A percentile compares a stretch with the other conserved stretches of the same genome.
These are phyloP conservation scores for Cryptococcus jaspeensis DNA, from an alignment of 1,284 basidiomycete species.

Conservation along the genomic window DNA sequence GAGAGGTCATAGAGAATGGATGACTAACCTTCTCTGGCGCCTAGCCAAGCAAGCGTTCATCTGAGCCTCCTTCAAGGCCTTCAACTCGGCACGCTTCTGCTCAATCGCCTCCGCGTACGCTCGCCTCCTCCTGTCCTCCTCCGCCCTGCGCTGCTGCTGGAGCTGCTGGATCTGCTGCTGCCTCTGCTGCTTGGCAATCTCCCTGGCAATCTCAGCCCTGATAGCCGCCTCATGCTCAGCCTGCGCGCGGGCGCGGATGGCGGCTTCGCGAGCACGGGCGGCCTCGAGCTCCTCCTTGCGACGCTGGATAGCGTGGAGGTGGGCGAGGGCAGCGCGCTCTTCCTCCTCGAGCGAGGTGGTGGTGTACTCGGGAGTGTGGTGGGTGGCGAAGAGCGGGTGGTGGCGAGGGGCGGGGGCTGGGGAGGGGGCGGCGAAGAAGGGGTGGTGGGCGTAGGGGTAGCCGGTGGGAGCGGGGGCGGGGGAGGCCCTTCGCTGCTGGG, in stretches of 20 bases:
- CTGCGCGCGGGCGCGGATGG: conserved; percentile 10
- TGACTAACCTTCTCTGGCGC: conserved; percentile 16
- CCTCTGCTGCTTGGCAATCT: neutral
- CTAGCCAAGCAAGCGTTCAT: conserved; percentile 1
- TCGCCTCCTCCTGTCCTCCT: conserved; percentile 6
- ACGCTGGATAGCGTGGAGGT: conserved; percentile 41
- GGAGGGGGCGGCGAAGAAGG: neutral
- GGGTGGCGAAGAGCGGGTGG: conserved; percentile 2
- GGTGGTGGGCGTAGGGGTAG: neutral
- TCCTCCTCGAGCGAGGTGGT: conserved; percentile 30
- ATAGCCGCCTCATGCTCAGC: conserved; percentile 15
- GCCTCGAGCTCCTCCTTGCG: conserved; percentile 36
- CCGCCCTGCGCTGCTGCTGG: neutral
- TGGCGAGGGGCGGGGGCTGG: neutral
- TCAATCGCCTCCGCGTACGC: conserved; percentile 11
- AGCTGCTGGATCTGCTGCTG: conserved; percentile 3
- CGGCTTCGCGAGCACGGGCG: conserved; percentile 24
- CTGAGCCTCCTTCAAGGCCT: conserved; percentile 4
- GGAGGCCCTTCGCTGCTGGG: neutral
- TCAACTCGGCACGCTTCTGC: conserved; percentile 9
- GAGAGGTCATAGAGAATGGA: neutral
- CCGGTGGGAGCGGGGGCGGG: neutral
- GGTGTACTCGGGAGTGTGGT: conserved; percentile 3
- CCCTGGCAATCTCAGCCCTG: conserved; percentile 3
- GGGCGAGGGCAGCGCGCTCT: conserved; percentile 42